A percentile compares a stretch with the other conserved stretches of the same genome.
Conservation (phyloP, 176 grass and related monocot species). For the Oropetium thomaeum region DNA sequence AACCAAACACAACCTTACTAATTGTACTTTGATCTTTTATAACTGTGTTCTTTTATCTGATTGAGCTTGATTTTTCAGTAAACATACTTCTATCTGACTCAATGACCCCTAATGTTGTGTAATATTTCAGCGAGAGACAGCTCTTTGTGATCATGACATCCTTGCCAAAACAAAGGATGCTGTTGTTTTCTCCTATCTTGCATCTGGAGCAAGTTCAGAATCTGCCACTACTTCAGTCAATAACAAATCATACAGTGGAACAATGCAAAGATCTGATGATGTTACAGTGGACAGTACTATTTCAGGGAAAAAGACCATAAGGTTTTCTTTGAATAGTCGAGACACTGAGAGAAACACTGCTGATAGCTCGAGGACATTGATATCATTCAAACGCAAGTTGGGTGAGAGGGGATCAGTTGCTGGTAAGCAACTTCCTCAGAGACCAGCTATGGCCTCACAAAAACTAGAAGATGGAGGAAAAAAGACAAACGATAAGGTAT, state of each 20-base stretch:
- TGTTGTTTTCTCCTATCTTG: slow-evolving; percentile 66
- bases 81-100: not conserved
- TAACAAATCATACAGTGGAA: slow-evolving; percentile 87
- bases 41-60: not conserved
- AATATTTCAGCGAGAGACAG: slow-evolving; percentile 72
- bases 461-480: slow-evolving; percentile 64
- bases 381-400: slow-evolving; percentile 77
- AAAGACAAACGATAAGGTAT: slow-evolving; percentile 68
- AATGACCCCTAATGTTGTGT: slow-evolving; percentile 1
- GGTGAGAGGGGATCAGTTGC: slow-evolving; percentile 64
- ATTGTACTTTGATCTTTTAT: not conserved
- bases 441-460: slow-evolving; percentile 39
- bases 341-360: slow-evolving; percentile 68
- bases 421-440: slow-evolving; percentile 74
- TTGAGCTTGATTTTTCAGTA: not conserved
- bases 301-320: slow-evolving; percentile 70
- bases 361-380: slow-evolving; percentile 74
- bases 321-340: slow-evolving; percentile 65
- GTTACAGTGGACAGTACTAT: slow-evolving; percentile 87
- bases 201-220: slow-evolving; percentile 78
- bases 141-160: slow-evolving; percentile 87
- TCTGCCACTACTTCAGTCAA: slow-evolving; percentile 98
- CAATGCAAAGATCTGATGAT: slow-evolving; percentile 86
- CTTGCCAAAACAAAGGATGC: slow-evolving; percentile 73
- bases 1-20: too few relatives aligned